phyloP scores from a whole-genome alignment of 2,329 filamentous ascomycete genomes.

The Arachnopeziza araneosa region DNA sequence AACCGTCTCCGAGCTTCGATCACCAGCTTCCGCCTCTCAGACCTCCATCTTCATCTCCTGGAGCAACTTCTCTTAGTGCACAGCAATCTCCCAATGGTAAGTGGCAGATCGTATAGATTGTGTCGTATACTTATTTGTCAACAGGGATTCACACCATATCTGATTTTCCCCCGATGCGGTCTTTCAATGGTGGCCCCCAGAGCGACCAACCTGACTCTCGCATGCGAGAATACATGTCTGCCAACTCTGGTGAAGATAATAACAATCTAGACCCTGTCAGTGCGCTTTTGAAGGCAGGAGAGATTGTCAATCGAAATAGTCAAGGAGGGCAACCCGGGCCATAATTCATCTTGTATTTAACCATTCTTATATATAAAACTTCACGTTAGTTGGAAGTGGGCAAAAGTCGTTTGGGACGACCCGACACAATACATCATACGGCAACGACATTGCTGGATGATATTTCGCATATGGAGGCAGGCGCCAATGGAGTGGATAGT shows the following conservation, averaged over 20 bases:
- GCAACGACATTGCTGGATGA: background rate
- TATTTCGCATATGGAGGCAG: background rate
- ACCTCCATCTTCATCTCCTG: slow-evolving; percentile 27
- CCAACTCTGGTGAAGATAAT: slow-evolving; percentile 26
- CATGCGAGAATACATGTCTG: slow-evolving; percentile 18
- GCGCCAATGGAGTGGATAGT: background rate
- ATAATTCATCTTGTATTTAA: slow-evolving; percentile 1
- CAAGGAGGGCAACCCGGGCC: slow-evolving; percentile 4
- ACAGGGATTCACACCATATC: slow-evolving; percentile 15
- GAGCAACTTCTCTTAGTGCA: slow-evolving; percentile 9
- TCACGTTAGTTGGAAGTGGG: background rate
- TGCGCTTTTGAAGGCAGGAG: slow-evolving; percentile 52
- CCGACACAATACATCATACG: background rate
- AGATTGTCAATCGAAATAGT: slow-evolving; percentile 47
- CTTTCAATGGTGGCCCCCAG: slow-evolving; percentile 10
- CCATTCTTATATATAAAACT: slow-evolving; percentile 1
- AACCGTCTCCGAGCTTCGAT: slow-evolving; percentile 22
- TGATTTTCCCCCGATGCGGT: slow-evolving; percentile 23
- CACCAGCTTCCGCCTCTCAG: slow-evolving; percentile 26
- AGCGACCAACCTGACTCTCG: slow-evolving; percentile 15
- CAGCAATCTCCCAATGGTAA: slow-evolving; percentile 25
- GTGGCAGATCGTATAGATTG: background rate
- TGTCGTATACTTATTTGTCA: slow-evolving; percentile 5
- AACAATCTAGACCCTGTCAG: slow-evolving; percentile 50
- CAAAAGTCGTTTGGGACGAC: background rate